Base-by-base conservation (phyloP, 805 yeast species). In the Ogataea chonburiensis region DNA sequence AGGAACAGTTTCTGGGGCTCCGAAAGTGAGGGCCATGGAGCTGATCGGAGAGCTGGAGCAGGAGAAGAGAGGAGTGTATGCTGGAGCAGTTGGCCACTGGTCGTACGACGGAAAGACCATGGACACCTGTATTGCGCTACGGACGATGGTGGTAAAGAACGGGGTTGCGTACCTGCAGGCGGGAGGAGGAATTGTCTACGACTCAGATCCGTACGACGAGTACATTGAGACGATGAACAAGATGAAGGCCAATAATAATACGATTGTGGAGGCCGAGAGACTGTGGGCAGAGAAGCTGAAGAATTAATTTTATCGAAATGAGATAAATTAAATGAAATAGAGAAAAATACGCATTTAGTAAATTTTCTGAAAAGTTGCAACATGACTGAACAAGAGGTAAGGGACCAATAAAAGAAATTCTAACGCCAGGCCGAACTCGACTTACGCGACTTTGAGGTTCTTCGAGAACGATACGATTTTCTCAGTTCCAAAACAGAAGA, bases 31-130 rank as follows among this genome's bases (percentile, higher is more conserved):
- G 52, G 98, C 98, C 7, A 93, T 93, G 98, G 94, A 89, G 62
- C 69, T 93, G 28, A 87, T 93, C 51, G 83, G 85, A 23, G 95
- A 86, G 58, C 66, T 91, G 31, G 98, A 93, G 58, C 73, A 77
- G 43, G 98, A 91, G 58, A 86, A 87, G 55, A 73, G 98, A 56
- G 98, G 98, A 29, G 89, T 91, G 7, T 93, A 93, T 57, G 98
- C 99, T 0, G 98, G 98, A 44, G 98, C 98, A 2, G 98, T 93
- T 13, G 98, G 99, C 6, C 84, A 85, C 59, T 93, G 97, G 96
- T 88, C 96, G 1, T 93, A 89, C 58, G 96, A 88, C 54, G 87
- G 91, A n/a, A 78, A 76, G 50, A 75, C 87, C 18, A 91, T 93
- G 98, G 95, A 93, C 57, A 93, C 98, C 1, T 93, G 98, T 65